Base-by-base conservation (phyloP, 805 yeast species). In the Clavispora phyllophila region DNA sequence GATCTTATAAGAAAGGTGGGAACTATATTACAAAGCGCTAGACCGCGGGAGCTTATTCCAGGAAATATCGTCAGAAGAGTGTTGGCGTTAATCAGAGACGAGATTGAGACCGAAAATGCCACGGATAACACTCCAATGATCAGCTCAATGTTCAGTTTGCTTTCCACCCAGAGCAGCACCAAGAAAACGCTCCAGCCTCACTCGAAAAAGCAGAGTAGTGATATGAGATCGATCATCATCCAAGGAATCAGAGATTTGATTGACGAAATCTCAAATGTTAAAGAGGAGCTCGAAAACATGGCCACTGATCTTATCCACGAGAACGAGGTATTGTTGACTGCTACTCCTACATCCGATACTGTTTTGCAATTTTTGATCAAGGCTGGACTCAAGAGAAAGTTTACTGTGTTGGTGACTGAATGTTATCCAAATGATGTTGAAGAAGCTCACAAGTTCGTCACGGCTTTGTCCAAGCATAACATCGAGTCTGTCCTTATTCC, bases 271-370 rank as follows among this genome's bases (percentile, higher is more conserved):
- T 76, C 84, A 19, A 85, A 85, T 54, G 85, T 87, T 36, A 90
- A 88, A 57, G 98, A 91, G 54, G 91, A 91, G 44, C 82, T 93
- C 32, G 96, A 89, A 63, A 78, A 82, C 45, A 87, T 89, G 82
- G 84, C 96, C 14, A 84, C 84, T 28, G 99, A 93, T 58, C 74
- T 93, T 69, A 88, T 93, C 58, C 98, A 91, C 63, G 97, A 93
- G 56, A 85, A 89, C 58, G 93, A 86, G 61, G 76, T 86, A 18
- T 63, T 86, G 35, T 69, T 88, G 41, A 87, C 97, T 0, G 96
- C 98, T n/a, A 89, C 98, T 0, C 97, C 98, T 5, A 87, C 82
- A 33, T 87, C 96, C 0, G 79, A 80, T 47, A 91, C 98, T 0
- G 96, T 93, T 9, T 68, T 88, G 43, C 88, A 88, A 54, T 93